These are phyloP conservation scores for Chernovozyma aurita DNA, from an alignment of 1,139 yeast genomes.

Conservation along the genomic window DNA sequence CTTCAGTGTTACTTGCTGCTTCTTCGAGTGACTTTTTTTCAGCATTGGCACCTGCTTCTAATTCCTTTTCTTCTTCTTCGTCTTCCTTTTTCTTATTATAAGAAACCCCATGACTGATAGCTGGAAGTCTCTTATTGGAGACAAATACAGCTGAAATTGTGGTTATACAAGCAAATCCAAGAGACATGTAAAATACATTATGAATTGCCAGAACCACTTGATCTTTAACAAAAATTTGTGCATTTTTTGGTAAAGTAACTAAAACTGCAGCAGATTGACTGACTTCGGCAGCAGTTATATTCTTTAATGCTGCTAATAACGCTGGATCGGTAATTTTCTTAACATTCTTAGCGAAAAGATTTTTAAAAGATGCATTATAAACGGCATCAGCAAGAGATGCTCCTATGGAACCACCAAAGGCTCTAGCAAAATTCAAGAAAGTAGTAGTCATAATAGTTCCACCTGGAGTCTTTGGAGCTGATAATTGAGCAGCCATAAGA, in stretches of 20 bases:
- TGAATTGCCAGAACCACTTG: constrained; percentile 27
- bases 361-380: constrained; percentile 26
- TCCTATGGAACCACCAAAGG: constrained; percentile 29
- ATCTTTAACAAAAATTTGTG: constrained; percentile 22
- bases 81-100: constrained; percentile 30
- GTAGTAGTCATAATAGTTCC: constrained; percentile 34
- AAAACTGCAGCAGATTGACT: constrained; percentile 18
- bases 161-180: constrained; percentile 24
- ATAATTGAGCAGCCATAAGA: constrained; percentile 26
- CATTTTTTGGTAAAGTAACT: constrained; percentile 18
- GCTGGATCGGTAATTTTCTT: constrained; percentile 13
- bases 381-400: constrained; percentile 31
- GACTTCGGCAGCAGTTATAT: constrained; percentile 13
- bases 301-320: constrained; percentile 17
- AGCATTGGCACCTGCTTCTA: no score
- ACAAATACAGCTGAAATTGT: constrained; percentile 18
- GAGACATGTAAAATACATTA: constrained; percentile 29
- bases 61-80: not conserved
- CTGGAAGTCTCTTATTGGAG: constrained; percentile 31
- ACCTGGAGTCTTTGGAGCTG: constrained; percentile 36
- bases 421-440: constrained; percentile 26
- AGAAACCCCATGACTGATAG: constrained; percentile 15
- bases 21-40: no score
- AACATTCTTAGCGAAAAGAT: constrained; percentile 15
- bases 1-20: no score